Base-by-base conservation (phyloP, 2,329 filamentous ascomycete genomes). In the Dothideomycetes sp. region DNA sequence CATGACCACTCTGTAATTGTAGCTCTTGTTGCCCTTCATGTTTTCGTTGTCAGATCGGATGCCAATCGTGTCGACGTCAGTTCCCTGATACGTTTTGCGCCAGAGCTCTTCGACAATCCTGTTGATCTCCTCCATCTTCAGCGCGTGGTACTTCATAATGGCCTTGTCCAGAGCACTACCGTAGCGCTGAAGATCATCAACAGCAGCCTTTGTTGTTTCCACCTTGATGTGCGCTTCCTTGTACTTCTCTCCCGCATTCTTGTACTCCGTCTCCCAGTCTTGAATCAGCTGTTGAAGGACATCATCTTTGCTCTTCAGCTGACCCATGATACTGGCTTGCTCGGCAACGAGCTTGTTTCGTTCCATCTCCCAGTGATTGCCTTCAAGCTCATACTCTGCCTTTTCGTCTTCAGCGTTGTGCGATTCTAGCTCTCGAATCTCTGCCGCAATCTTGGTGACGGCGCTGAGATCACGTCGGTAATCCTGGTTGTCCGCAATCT, bases 41-140 rank as follows among this genome's bases (percentile, higher is more conserved):
- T 74, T 77, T 58, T 96, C 91, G 51, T 79, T 81, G 61, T 96
- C 89, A 14, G 88, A 94, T 31, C 84, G 82, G 63, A 98, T 96
- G 54, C 93, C 74, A 56, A 98, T 94, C 1, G 84, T 91, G 65
- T 98, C 91, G 40, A 98, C 88, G 55, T 98, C 91, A 1, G 89
- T 96, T 48, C 91, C 91, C 57, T 93, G 85, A 63, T 98, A 98
- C 2, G 91, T 95, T 55, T 80, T 83, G 62, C 85, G 84, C 91
- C 91, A 98, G n/a, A 98, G 73, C 59, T 98, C 91, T 47, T 84
- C 85, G 37, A 93, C 81, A 59, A 95, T 95, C 41, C 79, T 75
- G 62, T 98, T 98, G 59, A 98, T 89, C 59, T 98, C 88, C 51
- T 91, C 84, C 91, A 98, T 98, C 69, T 98, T 98, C 56, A 94